Conservation (phyloP, 2,329 filamentous ascomycete species). For the Ilyonectria robusta region DNA sequence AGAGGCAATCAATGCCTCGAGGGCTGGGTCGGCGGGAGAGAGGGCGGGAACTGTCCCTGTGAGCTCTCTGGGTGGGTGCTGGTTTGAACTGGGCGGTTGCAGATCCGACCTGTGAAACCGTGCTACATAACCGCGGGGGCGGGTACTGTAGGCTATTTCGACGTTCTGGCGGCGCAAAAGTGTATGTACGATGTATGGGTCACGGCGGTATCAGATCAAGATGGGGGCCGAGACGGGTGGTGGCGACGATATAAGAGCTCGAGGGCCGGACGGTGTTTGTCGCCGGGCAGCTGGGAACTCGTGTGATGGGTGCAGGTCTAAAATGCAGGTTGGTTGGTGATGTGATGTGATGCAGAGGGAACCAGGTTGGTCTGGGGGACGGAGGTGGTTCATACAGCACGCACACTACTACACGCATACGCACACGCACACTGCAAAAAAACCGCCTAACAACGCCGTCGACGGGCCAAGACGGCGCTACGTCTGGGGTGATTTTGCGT, state of each 20-base stretch:
- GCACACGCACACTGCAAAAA: too few species aligned
- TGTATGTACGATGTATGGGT: too few species aligned
- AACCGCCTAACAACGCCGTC: not conserved
- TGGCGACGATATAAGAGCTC: conserved; percentile 14
- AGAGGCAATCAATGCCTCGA: not conserved
- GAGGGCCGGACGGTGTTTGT: not conserved
- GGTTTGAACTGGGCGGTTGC: not conserved
- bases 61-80: not conserved
- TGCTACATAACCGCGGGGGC: conserved; percentile 9
- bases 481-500: conserved; percentile 21
- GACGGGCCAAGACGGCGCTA: conserved; percentile 12
- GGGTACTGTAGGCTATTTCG: not conserved
- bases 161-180: not conserved
- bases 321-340: conserved; percentile 2
- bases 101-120: conserved; percentile 1
- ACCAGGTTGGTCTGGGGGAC: not conserved
- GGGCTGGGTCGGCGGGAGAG: not conserved
- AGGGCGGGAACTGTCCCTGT: not conserved
- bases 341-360: conserved; percentile 7
- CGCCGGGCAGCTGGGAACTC: conserved; percentile 13
- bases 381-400: not conserved
- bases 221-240: conserved; percentile 8
- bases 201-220: not conserved
- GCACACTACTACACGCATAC: too few species aligned
- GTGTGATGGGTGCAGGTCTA: conserved; percentile 16